Evolutionary conservation across 306 rosid genomes (phyloP).

Genomic region (Cicer arietinum): DNA sequence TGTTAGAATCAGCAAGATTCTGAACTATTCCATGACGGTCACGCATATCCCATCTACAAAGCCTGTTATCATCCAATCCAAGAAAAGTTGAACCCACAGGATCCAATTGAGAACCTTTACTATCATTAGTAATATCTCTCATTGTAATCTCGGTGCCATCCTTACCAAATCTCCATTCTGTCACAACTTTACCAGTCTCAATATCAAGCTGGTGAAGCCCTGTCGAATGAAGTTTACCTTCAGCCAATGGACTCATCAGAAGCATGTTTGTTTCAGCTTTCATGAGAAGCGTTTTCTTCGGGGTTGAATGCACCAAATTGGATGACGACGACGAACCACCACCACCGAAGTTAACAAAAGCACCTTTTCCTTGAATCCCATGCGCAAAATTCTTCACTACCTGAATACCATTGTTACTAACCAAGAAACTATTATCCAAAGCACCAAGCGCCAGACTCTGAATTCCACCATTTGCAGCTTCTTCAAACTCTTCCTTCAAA

Average conservation of each 20-base stretch:
- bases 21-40: constrained; percentile 93
- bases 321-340: constrained; percentile 48
- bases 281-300: constrained; percentile 90
- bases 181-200: constrained; percentile 89
- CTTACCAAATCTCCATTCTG: constrained; percentile 89
- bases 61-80: constrained; percentile 96
- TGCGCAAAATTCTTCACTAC: constrained; percentile 86
- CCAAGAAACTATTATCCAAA: constrained; percentile 91
- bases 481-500: constrained; percentile 88
- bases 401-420: constrained; percentile 82
- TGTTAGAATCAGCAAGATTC: constrained; percentile 63
- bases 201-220: constrained; percentile 96
- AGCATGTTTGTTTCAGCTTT: constrained; percentile 97
- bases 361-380: constrained; percentile 96
- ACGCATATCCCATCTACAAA: constrained; percentile 99
- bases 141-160: constrained; percentile 93
- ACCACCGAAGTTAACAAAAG: constrained; percentile 71
- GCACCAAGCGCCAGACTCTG: constrained; percentile 97
- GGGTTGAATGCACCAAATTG: constrained; percentile 56
- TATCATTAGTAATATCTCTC: constrained; percentile 91
- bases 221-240: constrained; percentile 70
- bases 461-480: constrained; percentile 84
- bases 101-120: constrained; percentile 92
- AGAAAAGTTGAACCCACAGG: constrained; percentile 93
- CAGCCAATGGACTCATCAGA: constrained; percentile 87